Base-by-base conservation (phyloP, 495 filamentous ascomycete species). In the Aspergillus bridgeri region DNA sequence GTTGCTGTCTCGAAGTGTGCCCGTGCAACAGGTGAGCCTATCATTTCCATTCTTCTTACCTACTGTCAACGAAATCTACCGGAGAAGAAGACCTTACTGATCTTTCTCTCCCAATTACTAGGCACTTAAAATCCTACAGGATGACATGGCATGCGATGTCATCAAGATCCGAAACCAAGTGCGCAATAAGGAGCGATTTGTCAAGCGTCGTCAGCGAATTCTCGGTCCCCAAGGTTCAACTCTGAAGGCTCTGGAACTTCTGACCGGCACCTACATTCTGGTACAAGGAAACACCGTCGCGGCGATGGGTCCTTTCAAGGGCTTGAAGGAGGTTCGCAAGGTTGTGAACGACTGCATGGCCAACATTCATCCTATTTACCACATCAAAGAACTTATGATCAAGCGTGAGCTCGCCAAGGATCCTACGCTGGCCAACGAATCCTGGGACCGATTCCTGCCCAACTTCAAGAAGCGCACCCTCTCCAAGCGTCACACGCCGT, bases 341-440 rank as follows among this genome's bases (percentile, higher is more conserved):
- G 86, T 98, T 7, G 82, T 99, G 5, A 87, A 96, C 70, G 94
- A 97, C 70, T 96, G 91, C 74, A 98, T 99, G 95, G 84, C 84
- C 33, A 99, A 99, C 69, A 86, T 96, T 60, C 91, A 95, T 68
- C 88, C 89, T 2, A 92, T 92, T 63, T 96, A 95, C 73, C 85
- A 92, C 66, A 93, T 99, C 78, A 99, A 99, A 78, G 92, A 97
- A 70, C 82, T 98, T 68, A 97, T 98, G 94, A 96, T 99, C 77
- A 96, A 96, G 77, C 88, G 92, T 24, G 95, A 99, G 74, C 80
- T 99, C n/a, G 89, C 88, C 49, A 96, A 97, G 73, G 93, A 98
- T 67, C 93, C 93, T 2, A 88, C 87, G 25, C 82, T 98, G 20
- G 88, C 80, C 29, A 78, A 87, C 64, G 91, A 98, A 71, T 91